phyloP scores from a whole-genome alignment of 176 grass and related monocot genomes.

The Cocos nucifera region DNA sequence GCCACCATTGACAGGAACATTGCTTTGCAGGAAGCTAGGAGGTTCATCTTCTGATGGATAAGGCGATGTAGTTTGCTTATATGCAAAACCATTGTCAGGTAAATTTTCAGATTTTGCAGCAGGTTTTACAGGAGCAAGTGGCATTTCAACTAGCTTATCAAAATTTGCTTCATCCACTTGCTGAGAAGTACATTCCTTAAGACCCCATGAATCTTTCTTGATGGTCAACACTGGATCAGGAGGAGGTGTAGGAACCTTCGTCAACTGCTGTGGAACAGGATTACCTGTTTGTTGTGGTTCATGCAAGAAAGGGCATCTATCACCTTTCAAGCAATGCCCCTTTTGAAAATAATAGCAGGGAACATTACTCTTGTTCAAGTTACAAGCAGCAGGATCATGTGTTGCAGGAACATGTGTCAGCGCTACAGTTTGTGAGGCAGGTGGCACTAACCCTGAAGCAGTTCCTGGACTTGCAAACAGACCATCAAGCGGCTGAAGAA shows the following conservation, averaged over 20 bases:
- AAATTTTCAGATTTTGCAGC: not conserved
- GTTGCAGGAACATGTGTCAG: slow-evolving; percentile 11
- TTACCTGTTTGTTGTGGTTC: slow-evolving; percentile 21
- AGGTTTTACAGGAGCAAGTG: not conserved
- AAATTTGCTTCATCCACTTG: slow-evolving; percentile 1
- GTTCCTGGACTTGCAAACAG: slow-evolving; percentile 11
- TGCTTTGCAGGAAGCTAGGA: slow-evolving; percentile 22
- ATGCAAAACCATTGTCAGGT: not conserved
- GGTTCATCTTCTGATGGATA: not conserved
- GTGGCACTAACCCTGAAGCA: slow-evolving; percentile 24
- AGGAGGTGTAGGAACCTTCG: slow-evolving; percentile 21
- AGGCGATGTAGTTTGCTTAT: too few relatives aligned
- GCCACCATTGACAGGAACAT: not conserved
- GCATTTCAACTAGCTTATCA: not conserved
- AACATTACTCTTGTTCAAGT: slow-evolving; percentile 26
- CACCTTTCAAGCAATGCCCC: slow-evolving; percentile 52
- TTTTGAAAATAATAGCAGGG: slow-evolving; percentile 62
- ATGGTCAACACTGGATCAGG: slow-evolving; percentile 18
- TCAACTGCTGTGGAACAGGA: slow-evolving; percentile 13
- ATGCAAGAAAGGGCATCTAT: slow-evolving; percentile 47
- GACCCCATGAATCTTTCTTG: slow-evolving; percentile 25
- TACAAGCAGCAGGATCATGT: slow-evolving; percentile 13
- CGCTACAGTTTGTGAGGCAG: slow-evolving; percentile 19
- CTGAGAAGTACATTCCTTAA: slow-evolving; percentile 16
- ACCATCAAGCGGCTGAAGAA: slow-evolving; percentile 37